Percentiles rank a stretch among this genome's conserved stretches.
Evolutionary conservation across 768 basidiomycete genomes (phyloP).

Genomic region (Austroboletus festivus): DNA sequence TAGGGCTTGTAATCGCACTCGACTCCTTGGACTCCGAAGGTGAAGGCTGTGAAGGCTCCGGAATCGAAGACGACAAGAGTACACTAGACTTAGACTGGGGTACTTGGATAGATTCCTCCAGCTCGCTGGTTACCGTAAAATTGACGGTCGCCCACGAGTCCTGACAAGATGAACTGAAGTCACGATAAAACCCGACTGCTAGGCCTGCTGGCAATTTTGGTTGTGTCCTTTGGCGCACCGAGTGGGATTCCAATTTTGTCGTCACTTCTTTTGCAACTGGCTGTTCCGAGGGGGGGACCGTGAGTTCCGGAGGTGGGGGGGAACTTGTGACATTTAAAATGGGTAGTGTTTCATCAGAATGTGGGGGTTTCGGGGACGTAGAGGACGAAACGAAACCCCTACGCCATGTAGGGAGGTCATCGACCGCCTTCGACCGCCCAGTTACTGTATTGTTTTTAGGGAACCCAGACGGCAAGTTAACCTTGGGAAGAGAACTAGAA

Average conservation of each 20-base stretch:
- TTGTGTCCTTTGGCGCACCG: slow-evolving; percentile 48
- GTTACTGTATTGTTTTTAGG: slow-evolving; percentile 13
- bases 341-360: slow-evolving; percentile 11
- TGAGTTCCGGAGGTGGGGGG: slow-evolving; percentile 59
- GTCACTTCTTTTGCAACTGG: slow-evolving; percentile 35
- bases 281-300: slow-evolving; percentile 20
- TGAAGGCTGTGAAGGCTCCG: slow-evolving; percentile 8
- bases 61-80: slow-evolving; percentile 25
- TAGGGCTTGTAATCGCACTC: slow-evolving; percentile 5
- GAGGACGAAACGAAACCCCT: slow-evolving; percentile 25
- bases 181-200: slow-evolving; percentile 70
- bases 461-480: slow-evolving; percentile 36
- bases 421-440: slow-evolving; percentile 33
- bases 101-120: slow-evolving; percentile 40
- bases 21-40: slow-evolving; percentile 7
- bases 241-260: slow-evolving; percentile 21
- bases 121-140: slow-evolving; percentile 78
- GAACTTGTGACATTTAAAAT: slow-evolving; percentile 57
- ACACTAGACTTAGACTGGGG: slow-evolving; percentile 18
- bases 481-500: slow-evolving; percentile 29
- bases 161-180: slow-evolving; percentile 49
- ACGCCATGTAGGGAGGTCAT: slow-evolving; percentile 40
- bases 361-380: slow-evolving; percentile 4
- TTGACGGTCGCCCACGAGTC: slow-evolving; percentile 54
- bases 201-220: slow-evolving; percentile 73